phyloP scores from a whole-genome alignment of 2,329 filamentous ascomycete species.

The Drechslera avenae region DNA sequence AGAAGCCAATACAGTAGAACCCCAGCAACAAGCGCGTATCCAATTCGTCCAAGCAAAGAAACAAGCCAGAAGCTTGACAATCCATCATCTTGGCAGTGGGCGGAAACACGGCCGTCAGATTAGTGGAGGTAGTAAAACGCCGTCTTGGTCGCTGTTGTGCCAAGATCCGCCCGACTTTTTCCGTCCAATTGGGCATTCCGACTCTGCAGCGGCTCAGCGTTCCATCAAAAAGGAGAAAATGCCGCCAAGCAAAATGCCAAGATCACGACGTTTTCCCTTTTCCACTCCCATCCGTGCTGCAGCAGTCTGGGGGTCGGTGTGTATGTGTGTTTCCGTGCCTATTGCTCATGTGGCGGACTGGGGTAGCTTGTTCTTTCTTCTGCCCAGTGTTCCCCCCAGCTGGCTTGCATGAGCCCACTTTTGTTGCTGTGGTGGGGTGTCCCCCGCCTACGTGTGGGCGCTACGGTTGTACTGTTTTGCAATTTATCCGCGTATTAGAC shows the following conservation, averaged over 20 bases:
- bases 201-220: no score
- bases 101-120: conserved; percentile 11
- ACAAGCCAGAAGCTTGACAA: conserved; percentile 8
- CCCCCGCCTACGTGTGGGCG: neutral
- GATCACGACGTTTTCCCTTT: no score
- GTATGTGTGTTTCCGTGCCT: no score
- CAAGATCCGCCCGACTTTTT: conserved; percentile 22
- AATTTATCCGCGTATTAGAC: conserved; percentile 30
- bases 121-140: conserved; percentile 21
- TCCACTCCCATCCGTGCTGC: neutral
- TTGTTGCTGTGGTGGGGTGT: no score
- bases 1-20: no score
- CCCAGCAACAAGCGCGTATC: neutral
- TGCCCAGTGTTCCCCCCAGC: no score
- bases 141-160: conserved; percentile 29
- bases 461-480: conserved; percentile 21
- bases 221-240: conserved; percentile 9
- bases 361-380: no score
- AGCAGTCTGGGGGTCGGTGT: neutral
- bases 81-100: conserved; percentile 13
- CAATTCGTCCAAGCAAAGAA: no score
- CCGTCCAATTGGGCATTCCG: conserved; percentile 22
- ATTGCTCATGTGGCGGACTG: no score
- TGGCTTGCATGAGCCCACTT: no score
- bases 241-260: no score